Evolutionary conservation across 805 yeast genomes (phyloP).

Genomic region (Diddensiella santjacobensis): DNA sequence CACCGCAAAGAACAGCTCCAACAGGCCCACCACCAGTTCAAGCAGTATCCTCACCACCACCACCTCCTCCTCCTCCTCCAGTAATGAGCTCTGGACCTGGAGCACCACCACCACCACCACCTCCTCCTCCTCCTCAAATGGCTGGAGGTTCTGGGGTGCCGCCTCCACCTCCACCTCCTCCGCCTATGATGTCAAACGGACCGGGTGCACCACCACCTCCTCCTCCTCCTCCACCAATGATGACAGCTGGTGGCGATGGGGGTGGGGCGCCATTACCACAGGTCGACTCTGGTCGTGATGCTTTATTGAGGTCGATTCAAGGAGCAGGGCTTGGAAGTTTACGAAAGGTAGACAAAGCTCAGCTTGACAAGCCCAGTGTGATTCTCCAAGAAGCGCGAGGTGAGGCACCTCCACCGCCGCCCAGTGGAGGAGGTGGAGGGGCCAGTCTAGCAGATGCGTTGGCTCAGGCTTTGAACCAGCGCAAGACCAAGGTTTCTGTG

Average conservation of each 20-base stretch:
- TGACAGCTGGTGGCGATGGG: conserved; percentile 23
- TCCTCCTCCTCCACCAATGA: conserved; percentile 36
- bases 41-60: conserved; percentile 26
- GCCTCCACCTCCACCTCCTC: conserved; percentile 37
- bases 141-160: conserved; percentile 27
- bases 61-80: conserved; percentile 33
- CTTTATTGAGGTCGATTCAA: conserved; percentile 80
- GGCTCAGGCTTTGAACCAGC: conserved; percentile 75
- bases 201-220: conserved; percentile 33
- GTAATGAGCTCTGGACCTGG: conserved; percentile 24
- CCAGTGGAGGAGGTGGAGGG: conserved; percentile 45
- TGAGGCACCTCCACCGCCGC: conserved; percentile 42
- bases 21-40: conserved; percentile 29
- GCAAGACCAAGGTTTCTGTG: conserved; percentile 76
- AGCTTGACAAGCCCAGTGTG: conserved; percentile 74
- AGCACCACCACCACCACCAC: conserved; percentile 28
- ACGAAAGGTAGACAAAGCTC: conserved; percentile 76
- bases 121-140: conserved; percentile 27
- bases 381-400: conserved; percentile 70
- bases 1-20: conserved; percentile 20
- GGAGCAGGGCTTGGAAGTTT: conserved; percentile 66
- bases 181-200: conserved; percentile 26
- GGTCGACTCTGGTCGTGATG: conserved; percentile 66
- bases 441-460: conserved; percentile 79
- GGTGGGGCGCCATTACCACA: conserved; percentile 37